Evolutionary conservation across 1,284 basidiomycete species (phyloP).

Genomic region (Trametes versicolor): DNA sequence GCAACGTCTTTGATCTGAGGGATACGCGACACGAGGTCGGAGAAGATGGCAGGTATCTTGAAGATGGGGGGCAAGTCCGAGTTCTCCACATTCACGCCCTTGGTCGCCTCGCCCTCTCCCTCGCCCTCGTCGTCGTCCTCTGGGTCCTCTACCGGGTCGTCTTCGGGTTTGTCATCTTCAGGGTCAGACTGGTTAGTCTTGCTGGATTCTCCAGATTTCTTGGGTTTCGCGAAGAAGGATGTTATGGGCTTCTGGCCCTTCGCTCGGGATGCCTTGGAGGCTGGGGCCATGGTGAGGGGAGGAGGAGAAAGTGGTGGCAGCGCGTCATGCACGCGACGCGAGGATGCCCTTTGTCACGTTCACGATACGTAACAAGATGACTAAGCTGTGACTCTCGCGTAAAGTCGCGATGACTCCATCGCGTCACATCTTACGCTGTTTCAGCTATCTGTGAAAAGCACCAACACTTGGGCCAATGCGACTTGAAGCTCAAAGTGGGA

Average conservation of each 20-base stretch:
- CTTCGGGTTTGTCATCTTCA: conserved; percentile 44
- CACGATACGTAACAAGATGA: conserved; percentile 39
- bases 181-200: conserved; percentile 43
- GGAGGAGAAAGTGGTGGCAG: conserved; percentile 40
- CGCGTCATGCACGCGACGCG: conserved; percentile 28
- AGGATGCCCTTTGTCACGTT: conserved; percentile 34
- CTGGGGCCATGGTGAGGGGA: conserved; percentile 56
- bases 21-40: conserved; percentile 81
- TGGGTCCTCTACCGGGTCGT: conserved; percentile 26
- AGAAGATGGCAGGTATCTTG: conserved; percentile 86
- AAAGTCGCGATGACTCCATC: not conserved
- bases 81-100: conserved; percentile 53
- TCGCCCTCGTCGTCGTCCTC: conserved; percentile 31
- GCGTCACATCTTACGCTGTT: conserved; percentile 11
- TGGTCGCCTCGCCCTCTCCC: conserved; percentile 31
- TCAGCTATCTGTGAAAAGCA: no score
- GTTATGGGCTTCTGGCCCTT: conserved; percentile 64
- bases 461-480: no score
- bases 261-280: conserved; percentile 42
- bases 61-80: conserved; percentile 84
- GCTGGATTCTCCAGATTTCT: conserved; percentile 30
- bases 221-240: conserved; percentile 59
- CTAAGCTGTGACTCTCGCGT: conserved; percentile 31
- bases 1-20: conserved; percentile 77
- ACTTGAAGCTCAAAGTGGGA: no score